Conservation (phyloP, 2,329 filamentous ascomycete genomes). For the Diaporthe sp. region DNA sequence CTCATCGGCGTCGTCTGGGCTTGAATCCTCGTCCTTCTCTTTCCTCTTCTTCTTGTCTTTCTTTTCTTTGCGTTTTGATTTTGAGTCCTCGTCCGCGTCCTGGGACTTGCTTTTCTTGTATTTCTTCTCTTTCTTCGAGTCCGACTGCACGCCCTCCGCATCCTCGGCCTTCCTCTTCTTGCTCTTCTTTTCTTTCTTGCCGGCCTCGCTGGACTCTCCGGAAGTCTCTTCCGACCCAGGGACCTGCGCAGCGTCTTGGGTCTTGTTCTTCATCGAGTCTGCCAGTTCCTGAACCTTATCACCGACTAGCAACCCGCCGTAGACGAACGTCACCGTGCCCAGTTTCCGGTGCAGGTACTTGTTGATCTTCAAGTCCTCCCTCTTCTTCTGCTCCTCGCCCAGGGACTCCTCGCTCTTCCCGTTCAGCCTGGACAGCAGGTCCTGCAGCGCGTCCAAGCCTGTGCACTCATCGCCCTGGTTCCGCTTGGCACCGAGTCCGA, state of each 20-base stretch:
- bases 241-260: conserved; percentile 43
- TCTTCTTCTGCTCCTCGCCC: conserved; percentile 76
- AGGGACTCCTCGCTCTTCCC: conserved; percentile 84
- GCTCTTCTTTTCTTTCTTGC: conserved; percentile 42
- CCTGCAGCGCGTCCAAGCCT: conserved; percentile 88
- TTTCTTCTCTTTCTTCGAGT: conserved; percentile 59
- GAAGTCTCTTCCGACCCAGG: conserved; percentile 43
- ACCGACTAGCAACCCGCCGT: conserved; percentile 79
- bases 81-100: conserved; percentile 54
- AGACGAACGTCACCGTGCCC: conserved; percentile 88
- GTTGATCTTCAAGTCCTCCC: conserved; percentile 79
- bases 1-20: conserved; percentile 43
- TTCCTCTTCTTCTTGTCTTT: conserved; percentile 58
- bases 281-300: conserved; percentile 67
- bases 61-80: conserved; percentile 65
- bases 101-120: conserved; percentile 65
- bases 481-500: conserved; percentile 87
- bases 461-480: conserved; percentile 84
- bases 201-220: conserved; percentile 43
- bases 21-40: conserved; percentile 53
- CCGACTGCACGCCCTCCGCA: conserved; percentile 44
- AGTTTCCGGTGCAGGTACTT: conserved; percentile 82
- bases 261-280: conserved; percentile 48
- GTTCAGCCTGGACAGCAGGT: conserved; percentile 89
- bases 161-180: conserved; percentile 49